Base-by-base conservation (phyloP, 108 stramenopile species). In the Cyclotella kingstonii region DNA sequence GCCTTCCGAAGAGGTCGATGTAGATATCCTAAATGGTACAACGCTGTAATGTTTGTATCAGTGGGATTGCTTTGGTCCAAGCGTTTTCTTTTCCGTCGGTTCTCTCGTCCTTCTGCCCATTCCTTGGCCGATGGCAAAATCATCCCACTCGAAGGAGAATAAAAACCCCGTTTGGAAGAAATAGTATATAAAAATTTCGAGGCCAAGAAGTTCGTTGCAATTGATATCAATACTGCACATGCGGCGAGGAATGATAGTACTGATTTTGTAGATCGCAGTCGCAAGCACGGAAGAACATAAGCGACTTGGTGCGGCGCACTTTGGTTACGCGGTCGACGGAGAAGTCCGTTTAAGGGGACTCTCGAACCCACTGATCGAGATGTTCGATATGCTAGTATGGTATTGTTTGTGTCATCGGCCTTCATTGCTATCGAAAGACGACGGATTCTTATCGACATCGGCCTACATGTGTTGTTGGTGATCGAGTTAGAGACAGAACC, bases 271-370 rank as follows among this genome's bases (percentile, higher is more conserved):
- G 57, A 51, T 29, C 59, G 59, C 11, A 58, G 53, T 48, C 64
- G 59, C 33, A 66, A 66, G 36, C 59, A 74, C 22, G 73, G 73
- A n/a, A 74, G 73, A 60, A 65, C 60, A 42, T 74, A 74, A 11
- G 39, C 27, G 17, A 56, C 10, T 4, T 3, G 55, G 5, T 39
- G 40, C 26, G 23, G 55, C 5, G 25, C 15, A 4, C 9, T 9
- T 27, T 4, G 7, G 14, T 42, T 56, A 23, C 2, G 10, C 10
- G 1, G 55, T 12, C 41, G 40, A 9, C 36, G 36, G 11, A 36
- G n/a, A n/a, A n/a, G n/a, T n/a, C n/a, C n/a, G n/a, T n/a, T n/a
- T n/a, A n/a, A n/a, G n/a, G n/a, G n/a, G n/a, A n/a, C n/a, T n/a
- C n/a, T n/a, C n/a, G n/a, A n/a, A n/a, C n/a, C n/a, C n/a, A n/a